A percentile compares a stretch with the other conserved stretches of the same genome.
phyloP scores from a whole-genome alignment of 768 basidiomycete species.

The Mycena vulgaris region DNA sequence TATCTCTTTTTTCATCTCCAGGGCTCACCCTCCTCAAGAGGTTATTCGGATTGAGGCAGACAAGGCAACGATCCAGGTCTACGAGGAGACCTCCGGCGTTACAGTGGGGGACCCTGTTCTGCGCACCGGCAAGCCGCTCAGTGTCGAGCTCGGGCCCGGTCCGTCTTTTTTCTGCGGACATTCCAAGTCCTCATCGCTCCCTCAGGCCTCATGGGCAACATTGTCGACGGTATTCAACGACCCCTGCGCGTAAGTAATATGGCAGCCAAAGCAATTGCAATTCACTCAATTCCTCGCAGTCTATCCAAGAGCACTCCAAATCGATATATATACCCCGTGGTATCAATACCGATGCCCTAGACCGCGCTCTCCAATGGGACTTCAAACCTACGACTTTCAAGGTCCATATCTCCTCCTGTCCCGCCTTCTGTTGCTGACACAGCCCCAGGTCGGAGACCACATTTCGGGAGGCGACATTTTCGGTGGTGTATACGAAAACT shows the following conservation, averaged over 20 bases:
- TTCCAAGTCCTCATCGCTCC: slow-evolving; percentile 5
- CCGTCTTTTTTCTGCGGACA: slow-evolving; percentile 39
- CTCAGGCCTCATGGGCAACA: slow-evolving; percentile 97
- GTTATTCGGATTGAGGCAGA: slow-evolving; percentile 99
- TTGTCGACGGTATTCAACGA: slow-evolving; percentile 97
- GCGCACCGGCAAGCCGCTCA: slow-evolving; percentile 97
- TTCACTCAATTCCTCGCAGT: slow-evolving; percentile 54
- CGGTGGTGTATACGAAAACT: slow-evolving; percentile 96
- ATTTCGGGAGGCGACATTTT: slow-evolving; percentile 98
- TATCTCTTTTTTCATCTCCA: not conserved
- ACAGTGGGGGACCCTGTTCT: slow-evolving; percentile 99
- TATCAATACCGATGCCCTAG: slow-evolving; percentile 96
- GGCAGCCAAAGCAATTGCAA: not conserved
- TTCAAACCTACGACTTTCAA: slow-evolving; percentile 89
- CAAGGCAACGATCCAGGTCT: slow-evolving; percentile 98
- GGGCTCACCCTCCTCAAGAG: slow-evolving; percentile 67
- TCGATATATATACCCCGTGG: slow-evolving; percentile 99
- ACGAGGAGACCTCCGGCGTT: slow-evolving; percentile 99
- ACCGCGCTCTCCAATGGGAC: slow-evolving; percentile 93
- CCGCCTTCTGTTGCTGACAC: slow-evolving; percentile 3
- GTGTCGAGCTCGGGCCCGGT: slow-evolving; percentile 98
- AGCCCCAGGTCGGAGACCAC: slow-evolving; percentile 90
- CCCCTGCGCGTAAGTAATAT: slow-evolving; percentile 80
- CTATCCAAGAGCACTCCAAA: slow-evolving; percentile 96
- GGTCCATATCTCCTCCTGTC: slow-evolving; percentile 56